A percentile compares a stretch with the other conserved stretches of the same genome.
Conservation (phyloP, 176 grass and related monocot genomes). For the Aegilops longissima region DNA sequence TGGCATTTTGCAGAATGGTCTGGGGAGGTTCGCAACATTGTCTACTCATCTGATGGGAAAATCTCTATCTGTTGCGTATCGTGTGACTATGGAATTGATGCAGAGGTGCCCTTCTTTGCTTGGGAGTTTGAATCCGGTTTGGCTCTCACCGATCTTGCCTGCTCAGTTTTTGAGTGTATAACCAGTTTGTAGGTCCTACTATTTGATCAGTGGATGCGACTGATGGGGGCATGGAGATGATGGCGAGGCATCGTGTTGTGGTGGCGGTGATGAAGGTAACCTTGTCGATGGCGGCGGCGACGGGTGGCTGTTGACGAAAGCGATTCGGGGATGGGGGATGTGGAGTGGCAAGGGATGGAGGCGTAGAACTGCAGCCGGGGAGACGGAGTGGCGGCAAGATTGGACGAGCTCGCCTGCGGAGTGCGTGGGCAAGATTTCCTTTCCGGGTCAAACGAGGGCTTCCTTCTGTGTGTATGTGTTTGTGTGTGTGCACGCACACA, state of each 20-base stretch:
- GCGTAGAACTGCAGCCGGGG: accelerated
- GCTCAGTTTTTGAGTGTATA: background rate
- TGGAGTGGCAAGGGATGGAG: too few species aligned
- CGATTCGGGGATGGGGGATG: accelerated
- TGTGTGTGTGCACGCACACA: too few species aligned
- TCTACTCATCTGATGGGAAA: constrained; percentile 76
- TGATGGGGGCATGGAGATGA: too few species aligned
- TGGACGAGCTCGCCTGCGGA: too few species aligned
- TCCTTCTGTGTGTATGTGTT: too few species aligned
- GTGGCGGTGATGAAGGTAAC: too few species aligned
- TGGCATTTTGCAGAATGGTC: constrained; percentile 88
- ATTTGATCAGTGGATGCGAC: background rate
- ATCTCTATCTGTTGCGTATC: constrained; percentile 82
- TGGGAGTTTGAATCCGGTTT: background rate
- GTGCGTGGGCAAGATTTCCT: too few species aligned
- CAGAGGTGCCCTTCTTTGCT: constrained; percentile 70
- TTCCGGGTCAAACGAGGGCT: too few species aligned
- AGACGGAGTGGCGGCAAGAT: too few species aligned
- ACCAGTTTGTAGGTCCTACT: background rate
- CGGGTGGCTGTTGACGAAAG: too few species aligned
- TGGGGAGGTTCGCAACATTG: constrained; percentile 74
- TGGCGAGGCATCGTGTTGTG: too few species aligned
- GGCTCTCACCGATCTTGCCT: background rate
- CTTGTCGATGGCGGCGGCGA: too few species aligned
- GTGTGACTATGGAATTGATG: constrained; percentile 81